Evolutionary conservation across 148 eudicot genomes (phyloP).

Genomic region (Vaccinium darrowii): DNA sequence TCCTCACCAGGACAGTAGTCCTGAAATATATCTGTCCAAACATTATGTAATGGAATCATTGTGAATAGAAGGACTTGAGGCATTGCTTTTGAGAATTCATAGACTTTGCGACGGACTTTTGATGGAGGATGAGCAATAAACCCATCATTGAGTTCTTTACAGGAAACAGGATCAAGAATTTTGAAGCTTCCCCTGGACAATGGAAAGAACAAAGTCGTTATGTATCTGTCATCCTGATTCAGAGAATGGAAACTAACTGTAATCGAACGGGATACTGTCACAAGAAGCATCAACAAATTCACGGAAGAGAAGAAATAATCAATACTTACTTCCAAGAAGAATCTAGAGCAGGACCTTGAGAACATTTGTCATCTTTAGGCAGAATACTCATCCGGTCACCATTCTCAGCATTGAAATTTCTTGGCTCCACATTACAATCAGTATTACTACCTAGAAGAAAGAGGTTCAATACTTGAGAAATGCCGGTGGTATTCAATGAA

Average conservation of each 20-base stretch:
- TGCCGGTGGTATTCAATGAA: neutral
- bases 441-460: constrained; percentile 17
- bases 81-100: constrained; percentile 44
- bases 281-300: neutral
- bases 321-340: constrained; percentile 67
- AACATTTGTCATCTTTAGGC: constrained; percentile 23
- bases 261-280: neutral
- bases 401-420: constrained; percentile 15
- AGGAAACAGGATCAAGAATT: constrained; percentile 20
- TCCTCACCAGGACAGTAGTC: constrained; percentile 40
- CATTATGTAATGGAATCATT: constrained; percentile 30
- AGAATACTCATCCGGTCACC: constrained; percentile 5
- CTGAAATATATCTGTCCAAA: constrained; percentile 44
- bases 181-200: constrained; percentile 62
- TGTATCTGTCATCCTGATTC: neutral
- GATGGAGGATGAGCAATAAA: constrained; percentile 59
- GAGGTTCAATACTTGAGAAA: neutral
- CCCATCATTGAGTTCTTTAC: constrained; percentile 16
- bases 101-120: constrained; percentile 43
- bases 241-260: neutral
- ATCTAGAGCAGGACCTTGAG: constrained; percentile 44
- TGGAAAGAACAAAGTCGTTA: constrained; percentile 15
- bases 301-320: neutral
- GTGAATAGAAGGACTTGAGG: constrained; percentile 51
- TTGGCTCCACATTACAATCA: constrained; percentile 13